A percentile compares a stretch with the other conserved stretches of the same genome.
Evolutionary conservation across 805 yeast species (phyloP).

Genomic region (Blastobotrys attinorum): DNA sequence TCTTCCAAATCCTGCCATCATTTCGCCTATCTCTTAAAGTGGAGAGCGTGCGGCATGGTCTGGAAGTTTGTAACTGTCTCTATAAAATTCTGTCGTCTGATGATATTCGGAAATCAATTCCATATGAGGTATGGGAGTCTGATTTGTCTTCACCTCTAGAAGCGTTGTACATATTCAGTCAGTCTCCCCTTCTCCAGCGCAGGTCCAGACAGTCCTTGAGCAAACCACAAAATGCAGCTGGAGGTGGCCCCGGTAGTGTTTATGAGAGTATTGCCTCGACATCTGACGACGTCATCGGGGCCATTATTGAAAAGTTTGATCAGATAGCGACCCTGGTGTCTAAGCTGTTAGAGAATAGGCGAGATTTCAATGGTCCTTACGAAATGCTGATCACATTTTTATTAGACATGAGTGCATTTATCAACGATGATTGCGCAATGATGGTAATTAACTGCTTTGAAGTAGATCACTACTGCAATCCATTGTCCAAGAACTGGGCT

Average conservation of each 20-base stretch:
- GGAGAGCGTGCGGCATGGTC: constrained; percentile 33
- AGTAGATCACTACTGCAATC: constrained; percentile 45
- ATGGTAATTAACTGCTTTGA: constrained; percentile 42
- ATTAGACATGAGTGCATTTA: constrained; percentile 29
- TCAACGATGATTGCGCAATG: constrained; percentile 34
- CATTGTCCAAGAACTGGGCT: constrained; percentile 45
- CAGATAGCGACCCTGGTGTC: constrained; percentile 13
- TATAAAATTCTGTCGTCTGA: constrained; percentile 34
- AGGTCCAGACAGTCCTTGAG: neutral
- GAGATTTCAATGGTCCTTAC: constrained; percentile 35
- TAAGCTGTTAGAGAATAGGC: constrained; percentile 25
- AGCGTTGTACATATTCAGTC: constrained; percentile 19
- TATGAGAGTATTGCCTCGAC: neutral
- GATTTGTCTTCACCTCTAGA: constrained; percentile 33
- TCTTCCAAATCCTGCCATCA: constrained; percentile 30
- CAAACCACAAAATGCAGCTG: neutral
- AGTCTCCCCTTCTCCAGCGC: constrained; percentile 1
- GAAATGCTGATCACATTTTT: constrained; percentile 37
- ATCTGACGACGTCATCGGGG: constrained; percentile 7
- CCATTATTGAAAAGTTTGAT: constrained; percentile 25
- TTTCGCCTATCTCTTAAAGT: constrained; percentile 28
- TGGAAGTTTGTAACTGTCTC: constrained; percentile 35
- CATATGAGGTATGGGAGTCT: constrained; percentile 27
- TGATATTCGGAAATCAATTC: constrained; percentile 20
- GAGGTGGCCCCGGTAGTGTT: neutral